Evolutionary conservation across 176 grass and related monocot genomes (phyloP).

Genomic region (Carex littledalei): DNA sequence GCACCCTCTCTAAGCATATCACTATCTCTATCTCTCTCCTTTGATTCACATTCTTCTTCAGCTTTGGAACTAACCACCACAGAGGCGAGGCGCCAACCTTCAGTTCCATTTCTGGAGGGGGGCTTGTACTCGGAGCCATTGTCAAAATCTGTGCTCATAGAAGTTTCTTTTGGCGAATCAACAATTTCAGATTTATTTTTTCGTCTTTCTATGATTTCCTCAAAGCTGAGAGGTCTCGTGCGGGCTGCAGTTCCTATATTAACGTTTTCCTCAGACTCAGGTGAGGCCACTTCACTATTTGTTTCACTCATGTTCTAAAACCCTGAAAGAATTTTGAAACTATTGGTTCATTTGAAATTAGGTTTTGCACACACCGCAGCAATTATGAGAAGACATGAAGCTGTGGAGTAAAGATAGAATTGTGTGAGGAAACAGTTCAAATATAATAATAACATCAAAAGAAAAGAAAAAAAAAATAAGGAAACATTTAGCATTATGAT

Average conservation of each 20-base stretch:
- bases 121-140: not conserved
- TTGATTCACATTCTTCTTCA: conserved; percentile 34
- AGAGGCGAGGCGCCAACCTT: conserved; percentile 34
- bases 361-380: not conserved
- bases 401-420: not conserved
- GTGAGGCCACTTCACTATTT: conserved; percentile 10
- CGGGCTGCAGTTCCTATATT: conserved; percentile 65
- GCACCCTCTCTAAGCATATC: conserved; percentile 24
- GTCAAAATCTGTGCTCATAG: conserved; percentile 27
- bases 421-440: conserved; percentile 9
- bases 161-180: conserved; percentile 32
- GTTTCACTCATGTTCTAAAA: conserved; percentile 56
- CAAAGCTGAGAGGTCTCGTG: conserved; percentile 76
- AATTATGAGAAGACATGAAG: not conserved
- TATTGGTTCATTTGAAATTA: not conserved
- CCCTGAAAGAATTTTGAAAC: not conserved
- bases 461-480: not conserved
- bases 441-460: not conserved
- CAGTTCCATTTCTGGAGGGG: conserved; percentile 25
- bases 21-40: conserved; percentile 40
- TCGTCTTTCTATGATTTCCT: conserved; percentile 72
- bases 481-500: not conserved
- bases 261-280: conserved; percentile 10
- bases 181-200: conserved; percentile 52
- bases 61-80: conserved; percentile 25